Percentiles rank a stretch among this genome's conserved stretches.
These are phyloP conservation scores for Podospora pseudocomata DNA, from an alignment of 495 filamentous ascomycete species.

Conservation along the genomic window DNA sequence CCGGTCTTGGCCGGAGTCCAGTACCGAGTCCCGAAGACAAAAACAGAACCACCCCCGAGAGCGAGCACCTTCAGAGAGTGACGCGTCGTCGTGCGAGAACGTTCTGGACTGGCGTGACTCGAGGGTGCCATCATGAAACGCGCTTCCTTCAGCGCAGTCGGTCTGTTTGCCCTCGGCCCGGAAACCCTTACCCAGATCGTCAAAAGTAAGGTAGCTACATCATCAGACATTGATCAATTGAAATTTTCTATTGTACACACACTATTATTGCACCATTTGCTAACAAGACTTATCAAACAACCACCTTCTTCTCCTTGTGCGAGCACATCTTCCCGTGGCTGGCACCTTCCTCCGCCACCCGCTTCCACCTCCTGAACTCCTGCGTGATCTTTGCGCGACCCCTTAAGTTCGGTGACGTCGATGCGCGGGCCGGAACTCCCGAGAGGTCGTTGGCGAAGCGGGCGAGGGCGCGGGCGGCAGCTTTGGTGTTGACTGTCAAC, in stretches of 20 bases:
- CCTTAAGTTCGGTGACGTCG: slow-evolving; percentile 23
- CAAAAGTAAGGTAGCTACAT: neutral
- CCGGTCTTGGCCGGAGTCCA: slow-evolving; percentile 17
- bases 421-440: slow-evolving; percentile 31
- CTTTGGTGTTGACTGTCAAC: slow-evolving; percentile 57
- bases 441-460: slow-evolving; percentile 48
- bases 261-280: neutral
- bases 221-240: neutral
- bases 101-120: neutral
- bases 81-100: neutral
- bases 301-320: slow-evolving; percentile 14
- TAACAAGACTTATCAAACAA: slow-evolving; percentile 8
- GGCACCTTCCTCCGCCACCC: slow-evolving; percentile 13
- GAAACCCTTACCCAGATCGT: neutral
- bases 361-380: slow-evolving; percentile 19
- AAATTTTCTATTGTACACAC: neutral
- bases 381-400: slow-evolving; percentile 17
- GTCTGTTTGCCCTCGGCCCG: no score
- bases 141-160: no score
- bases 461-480: slow-evolving; percentile 53
- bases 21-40: slow-evolving; percentile 13
- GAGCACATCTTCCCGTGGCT: slow-evolving; percentile 17
- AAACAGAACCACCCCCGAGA: slow-evolving; percentile 8
- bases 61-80: neutral
- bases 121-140: no score